phyloP scores from a whole-genome alignment of 371 early-diverging fungal species.

The Apophysomyces sp. region DNA sequence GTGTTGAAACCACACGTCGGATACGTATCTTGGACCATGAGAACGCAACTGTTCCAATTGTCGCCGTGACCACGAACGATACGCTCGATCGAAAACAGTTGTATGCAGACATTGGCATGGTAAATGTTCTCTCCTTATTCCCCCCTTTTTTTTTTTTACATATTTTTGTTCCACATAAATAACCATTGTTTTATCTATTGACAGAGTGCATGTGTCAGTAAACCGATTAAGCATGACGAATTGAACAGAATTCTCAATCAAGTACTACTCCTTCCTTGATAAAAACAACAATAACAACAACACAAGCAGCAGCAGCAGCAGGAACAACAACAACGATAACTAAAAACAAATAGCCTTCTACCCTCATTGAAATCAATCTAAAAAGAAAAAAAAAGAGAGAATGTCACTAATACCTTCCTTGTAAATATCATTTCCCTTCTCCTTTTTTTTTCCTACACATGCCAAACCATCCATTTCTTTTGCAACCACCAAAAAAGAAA shows the following conservation, averaged over 20 bases:
- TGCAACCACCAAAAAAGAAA: background rate
- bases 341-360: no score
- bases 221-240: slow-evolving; percentile 37
- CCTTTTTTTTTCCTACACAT: background rate
- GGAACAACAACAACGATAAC: no score
- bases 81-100: slow-evolving; percentile 21
- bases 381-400: no score
- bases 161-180: background rate
- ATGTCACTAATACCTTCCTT: no score
- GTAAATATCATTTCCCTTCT: background rate
- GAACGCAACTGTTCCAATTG: slow-evolving; percentile 48
- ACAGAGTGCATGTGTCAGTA: slow-evolving; percentile 50
- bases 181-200: background rate
- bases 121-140: background rate
- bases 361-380: no score
- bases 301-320: no score
- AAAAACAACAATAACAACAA: background rate
- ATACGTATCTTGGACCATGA: slow-evolving; percentile 25
- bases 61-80: slow-evolving; percentile 67
- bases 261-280: slow-evolving; percentile 13
- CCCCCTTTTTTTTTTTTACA: no score
- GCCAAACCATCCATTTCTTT: background rate
- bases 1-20: slow-evolving; percentile 52
- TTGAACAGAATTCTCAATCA: slow-evolving; percentile 30
- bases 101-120: slow-evolving; percentile 37